Evolutionary conservation across 371 early-diverging fungal species (phyloP).

Genomic region (Ordospora pajunii): DNA sequence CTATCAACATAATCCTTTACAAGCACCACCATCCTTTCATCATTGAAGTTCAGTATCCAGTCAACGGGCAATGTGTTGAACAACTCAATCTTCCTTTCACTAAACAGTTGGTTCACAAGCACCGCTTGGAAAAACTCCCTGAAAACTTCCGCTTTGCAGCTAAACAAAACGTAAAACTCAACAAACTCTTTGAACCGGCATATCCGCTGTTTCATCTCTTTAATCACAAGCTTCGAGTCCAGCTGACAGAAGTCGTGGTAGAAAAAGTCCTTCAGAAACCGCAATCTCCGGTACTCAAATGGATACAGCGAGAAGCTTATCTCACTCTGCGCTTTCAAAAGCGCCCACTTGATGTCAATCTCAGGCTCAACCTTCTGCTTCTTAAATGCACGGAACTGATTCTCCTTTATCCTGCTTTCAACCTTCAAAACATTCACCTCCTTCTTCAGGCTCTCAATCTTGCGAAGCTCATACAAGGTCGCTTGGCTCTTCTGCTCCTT

Average conservation of each 20-base stretch:
- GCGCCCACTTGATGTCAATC: slow-evolving; percentile 31
- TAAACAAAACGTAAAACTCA: slow-evolving; percentile 29
- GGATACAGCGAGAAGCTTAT: slow-evolving; percentile 14
- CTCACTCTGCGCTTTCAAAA: neutral
- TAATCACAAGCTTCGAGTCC: slow-evolving; percentile 10
- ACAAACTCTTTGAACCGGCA: slow-evolving; percentile 22
- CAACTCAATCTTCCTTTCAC: slow-evolving; percentile 27
- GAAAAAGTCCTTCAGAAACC: slow-evolving; percentile 23
- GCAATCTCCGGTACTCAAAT: slow-evolving; percentile 25
- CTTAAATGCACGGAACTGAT: slow-evolving; percentile 27
- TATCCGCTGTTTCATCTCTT: slow-evolving; percentile 3
- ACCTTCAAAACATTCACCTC: slow-evolving; percentile 27
- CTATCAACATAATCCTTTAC: slow-evolving; percentile 13
- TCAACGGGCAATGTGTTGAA: slow-evolving; percentile 28
- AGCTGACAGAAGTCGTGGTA: slow-evolving; percentile 30
- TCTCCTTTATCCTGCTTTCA: slow-evolving; percentile 41
- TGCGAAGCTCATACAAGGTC: neutral
- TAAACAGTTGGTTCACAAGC: slow-evolving; percentile 18
- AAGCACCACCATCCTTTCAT: neutral
- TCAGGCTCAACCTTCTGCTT: neutral
- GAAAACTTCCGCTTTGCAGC: slow-evolving; percentile 41
- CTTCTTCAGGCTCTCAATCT: slow-evolving; percentile 15
- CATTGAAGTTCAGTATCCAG: slow-evolving; percentile 27
- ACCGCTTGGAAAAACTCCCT: slow-evolving; percentile 17
- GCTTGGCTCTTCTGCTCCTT: slow-evolving; percentile 6